These are phyloP conservation scores for Ogataea pilisensis DNA, from an alignment of 805 yeast genomes.

Conservation along the genomic window DNA sequence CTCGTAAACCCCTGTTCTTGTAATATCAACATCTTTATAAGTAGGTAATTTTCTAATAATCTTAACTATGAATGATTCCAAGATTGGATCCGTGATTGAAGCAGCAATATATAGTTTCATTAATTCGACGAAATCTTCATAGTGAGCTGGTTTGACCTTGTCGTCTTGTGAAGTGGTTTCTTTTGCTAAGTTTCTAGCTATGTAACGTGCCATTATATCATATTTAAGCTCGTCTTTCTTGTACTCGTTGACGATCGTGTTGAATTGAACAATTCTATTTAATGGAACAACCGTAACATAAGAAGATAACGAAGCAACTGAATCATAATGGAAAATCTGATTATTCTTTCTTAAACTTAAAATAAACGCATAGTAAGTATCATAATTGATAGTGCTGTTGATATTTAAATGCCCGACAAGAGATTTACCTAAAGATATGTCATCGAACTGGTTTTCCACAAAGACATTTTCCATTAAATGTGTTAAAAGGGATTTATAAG, in stretches of 20 bases:
- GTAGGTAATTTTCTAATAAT: slow-evolving; percentile 31
- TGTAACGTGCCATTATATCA: slow-evolving; percentile 22
- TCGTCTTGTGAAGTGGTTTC: too few species aligned
- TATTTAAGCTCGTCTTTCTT: slow-evolving; percentile 25
- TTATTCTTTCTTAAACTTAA: slow-evolving; percentile 47
- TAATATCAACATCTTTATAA: slow-evolving; percentile 39
- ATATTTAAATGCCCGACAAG: slow-evolving; percentile 20
- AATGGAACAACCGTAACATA: slow-evolving; percentile 43
- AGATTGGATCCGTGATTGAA: slow-evolving; percentile 41
- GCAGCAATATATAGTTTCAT: slow-evolving; percentile 56
- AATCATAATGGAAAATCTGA: slow-evolving; percentile 30
- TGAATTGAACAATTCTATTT: slow-evolving; percentile 31
- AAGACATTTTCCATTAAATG: slow-evolving; percentile 14
- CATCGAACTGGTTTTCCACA: slow-evolving; percentile 27
- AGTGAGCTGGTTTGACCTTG: slow-evolving; percentile 25
- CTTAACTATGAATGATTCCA: slow-evolving; percentile 46
- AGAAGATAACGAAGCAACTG: slow-evolving; percentile 28
- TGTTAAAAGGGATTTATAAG: slow-evolving; percentile 24
- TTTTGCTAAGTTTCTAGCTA: slow-evolving; percentile 11
- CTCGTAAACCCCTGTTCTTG: slow-evolving; percentile 51
- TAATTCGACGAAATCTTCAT: slow-evolving; percentile 39
- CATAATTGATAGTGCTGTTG: slow-evolving; percentile 17
- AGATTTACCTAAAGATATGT: slow-evolving; percentile 24
- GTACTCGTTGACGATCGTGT: slow-evolving; percentile 27
- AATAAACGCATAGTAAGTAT: slow-evolving; percentile 40